Percentiles rank a stretch among this genome's conserved stretches.
Evolutionary conservation across 1,139 yeast species (phyloP).

Genomic region (Sugiyamaella grinbergsii): DNA sequence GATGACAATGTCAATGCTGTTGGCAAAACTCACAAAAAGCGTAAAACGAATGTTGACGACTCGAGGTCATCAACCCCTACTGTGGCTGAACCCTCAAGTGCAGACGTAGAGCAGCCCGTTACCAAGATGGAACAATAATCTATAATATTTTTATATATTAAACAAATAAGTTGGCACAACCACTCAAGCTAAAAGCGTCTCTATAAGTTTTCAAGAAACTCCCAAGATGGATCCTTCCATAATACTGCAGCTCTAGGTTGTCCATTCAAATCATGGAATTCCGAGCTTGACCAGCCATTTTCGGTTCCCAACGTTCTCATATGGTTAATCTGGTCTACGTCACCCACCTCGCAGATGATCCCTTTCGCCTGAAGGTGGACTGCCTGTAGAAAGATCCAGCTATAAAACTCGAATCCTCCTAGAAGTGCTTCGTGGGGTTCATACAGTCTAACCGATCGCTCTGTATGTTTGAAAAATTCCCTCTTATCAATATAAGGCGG

Average conservation of each 20-base stretch:
- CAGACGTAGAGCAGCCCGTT: too few relatives aligned
- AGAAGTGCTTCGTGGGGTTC: conserved; percentile 80
- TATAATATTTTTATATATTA: too few relatives aligned
- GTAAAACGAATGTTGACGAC: conserved; percentile 28
- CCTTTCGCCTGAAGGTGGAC: conserved; percentile 48
- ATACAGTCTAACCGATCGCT: conserved; percentile 62
- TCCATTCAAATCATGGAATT: conserved; percentile 40
- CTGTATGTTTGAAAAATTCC: conserved; percentile 49
- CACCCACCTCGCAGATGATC: conserved; percentile 51
- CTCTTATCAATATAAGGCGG: conserved; percentile 80
- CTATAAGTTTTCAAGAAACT: conserved; percentile 20
- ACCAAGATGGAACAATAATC: too few relatives aligned
- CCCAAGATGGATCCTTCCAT: conserved; percentile 38
- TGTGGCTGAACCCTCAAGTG: too few relatives aligned
- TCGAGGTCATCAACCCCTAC: conserved; percentile 1
- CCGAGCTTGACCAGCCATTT: conserved; percentile 38
- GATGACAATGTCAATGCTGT: conserved; percentile 53
- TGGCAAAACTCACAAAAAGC: conserved; percentile 36
- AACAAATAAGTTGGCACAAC: neutral
- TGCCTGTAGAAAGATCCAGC: conserved; percentile 52
- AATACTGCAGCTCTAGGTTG: conserved; percentile 43
- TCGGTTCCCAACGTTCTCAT: conserved; percentile 23
- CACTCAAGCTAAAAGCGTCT: too few relatives aligned
- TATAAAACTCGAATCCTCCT: conserved; percentile 74
- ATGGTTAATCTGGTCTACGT: conserved; percentile 40